phyloP scores from a whole-genome alignment of 2,329 filamentous ascomycete species.

The Fusarium albosuccineum region DNA sequence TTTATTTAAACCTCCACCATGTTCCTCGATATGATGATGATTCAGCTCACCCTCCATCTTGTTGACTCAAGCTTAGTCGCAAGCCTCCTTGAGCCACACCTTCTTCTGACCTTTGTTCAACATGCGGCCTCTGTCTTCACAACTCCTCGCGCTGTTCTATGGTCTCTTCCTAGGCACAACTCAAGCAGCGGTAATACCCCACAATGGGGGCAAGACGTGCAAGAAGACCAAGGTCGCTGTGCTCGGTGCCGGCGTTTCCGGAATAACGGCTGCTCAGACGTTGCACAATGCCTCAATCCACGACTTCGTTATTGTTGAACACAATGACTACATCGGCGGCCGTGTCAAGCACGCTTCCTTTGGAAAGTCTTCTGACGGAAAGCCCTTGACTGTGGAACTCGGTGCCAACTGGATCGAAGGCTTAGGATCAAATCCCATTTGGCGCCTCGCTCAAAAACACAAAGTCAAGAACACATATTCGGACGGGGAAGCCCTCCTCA shows the following conservation, averaged over 20 bases:
- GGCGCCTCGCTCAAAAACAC: slow-evolving; percentile 72
- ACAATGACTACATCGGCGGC: slow-evolving; percentile 72
- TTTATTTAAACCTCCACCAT: not conserved
- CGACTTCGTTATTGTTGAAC: slow-evolving; percentile 76
- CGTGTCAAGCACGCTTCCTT: slow-evolving; percentile 70
- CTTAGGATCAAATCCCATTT: slow-evolving; percentile 67
- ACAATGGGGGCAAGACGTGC: slow-evolving; percentile 32
- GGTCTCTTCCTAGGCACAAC: slow-evolving; percentile 15
- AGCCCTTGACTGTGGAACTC: slow-evolving; percentile 70
- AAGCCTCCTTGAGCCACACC: not conserved
- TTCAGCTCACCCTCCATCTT: not conserved
- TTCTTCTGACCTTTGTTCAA: not conserved
- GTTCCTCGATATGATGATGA: not conserved
- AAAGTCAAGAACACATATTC: slow-evolving; percentile 68
- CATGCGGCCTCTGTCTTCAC: slow-evolving; percentile 14
- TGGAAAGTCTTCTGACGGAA: slow-evolving; percentile 62
- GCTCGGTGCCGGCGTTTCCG: slow-evolving; percentile 70
- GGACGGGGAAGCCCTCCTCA: slow-evolving; percentile 69
- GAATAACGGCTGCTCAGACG: slow-evolving; percentile 74
- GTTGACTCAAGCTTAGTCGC: not conserved
- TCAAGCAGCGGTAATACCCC: slow-evolving; percentile 28
- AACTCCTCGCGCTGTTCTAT: slow-evolving; percentile 16
- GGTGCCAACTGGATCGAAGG: slow-evolving; percentile 74
- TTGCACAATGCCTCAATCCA: slow-evolving; percentile 70
- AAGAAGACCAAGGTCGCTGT: slow-evolving; percentile 50